These are phyloP conservation scores for Rostrohypoxylon terebratum DNA, from an alignment of 495 filamentous ascomycete genomes.

Conservation along the genomic window DNA sequence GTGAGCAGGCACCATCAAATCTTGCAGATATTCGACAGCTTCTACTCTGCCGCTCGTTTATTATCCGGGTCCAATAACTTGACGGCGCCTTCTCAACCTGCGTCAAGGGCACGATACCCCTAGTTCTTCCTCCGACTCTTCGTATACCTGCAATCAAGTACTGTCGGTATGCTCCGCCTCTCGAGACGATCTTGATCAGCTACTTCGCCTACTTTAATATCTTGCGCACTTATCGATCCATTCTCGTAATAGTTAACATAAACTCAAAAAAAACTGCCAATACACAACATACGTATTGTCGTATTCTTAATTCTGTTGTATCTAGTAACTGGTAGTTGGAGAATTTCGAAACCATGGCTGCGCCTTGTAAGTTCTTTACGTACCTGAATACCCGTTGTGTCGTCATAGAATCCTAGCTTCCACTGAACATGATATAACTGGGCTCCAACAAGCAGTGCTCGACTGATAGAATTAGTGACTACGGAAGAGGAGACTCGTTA, in stretches of 20 bases:
- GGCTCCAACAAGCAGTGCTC: not conserved
- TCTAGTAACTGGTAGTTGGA: constrained; percentile 11
- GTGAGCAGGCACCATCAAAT: not conserved
- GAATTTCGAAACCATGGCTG: constrained; percentile 27
- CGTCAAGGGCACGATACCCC: not conserved
- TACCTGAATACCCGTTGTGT: too few relatives aligned
- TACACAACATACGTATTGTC: not conserved
- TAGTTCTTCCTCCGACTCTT: not conserved
- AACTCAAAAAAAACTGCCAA: not conserved
- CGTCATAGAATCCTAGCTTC: not conserved
- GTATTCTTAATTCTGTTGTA: not conserved
- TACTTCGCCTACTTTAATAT: constrained; percentile 13
- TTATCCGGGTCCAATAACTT: not conserved
- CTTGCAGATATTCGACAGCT: not conserved
- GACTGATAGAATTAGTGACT: constrained; percentile 65
- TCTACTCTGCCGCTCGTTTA: constrained; percentile 5
- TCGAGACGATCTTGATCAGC: constrained; percentile 27
- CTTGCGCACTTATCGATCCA: not conserved
- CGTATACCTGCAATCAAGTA: not conserved
- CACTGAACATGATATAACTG: not conserved
- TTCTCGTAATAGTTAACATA: not conserved
- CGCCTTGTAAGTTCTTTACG: constrained; percentile 32
- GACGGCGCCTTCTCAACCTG: not conserved
- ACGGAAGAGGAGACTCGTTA: constrained; percentile 74
- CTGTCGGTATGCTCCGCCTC: constrained; percentile 44